A percentile compares a stretch with the other conserved stretches of the same genome.
phyloP scores from a whole-genome alignment of 768 basidiomycete genomes.

The Rhodotorula kratochvilovae region DNA sequence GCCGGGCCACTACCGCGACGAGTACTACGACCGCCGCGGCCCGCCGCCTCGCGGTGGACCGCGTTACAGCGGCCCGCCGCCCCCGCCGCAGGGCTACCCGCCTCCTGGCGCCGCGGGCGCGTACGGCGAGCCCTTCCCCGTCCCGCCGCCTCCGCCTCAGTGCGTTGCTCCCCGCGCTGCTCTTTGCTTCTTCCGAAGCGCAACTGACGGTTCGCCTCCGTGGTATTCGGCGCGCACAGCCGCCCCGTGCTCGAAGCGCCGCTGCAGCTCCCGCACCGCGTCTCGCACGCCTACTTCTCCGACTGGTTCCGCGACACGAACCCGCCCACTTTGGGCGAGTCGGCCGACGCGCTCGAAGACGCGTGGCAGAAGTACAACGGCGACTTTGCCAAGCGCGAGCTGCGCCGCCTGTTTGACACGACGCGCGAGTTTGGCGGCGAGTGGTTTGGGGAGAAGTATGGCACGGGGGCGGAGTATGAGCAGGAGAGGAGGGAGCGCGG shows the following conservation, averaged over 20 bases:
- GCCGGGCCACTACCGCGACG: background rate
- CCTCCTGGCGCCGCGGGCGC: background rate
- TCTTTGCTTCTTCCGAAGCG: too few relatives aligned
- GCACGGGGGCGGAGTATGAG: slow-evolving; percentile 2
- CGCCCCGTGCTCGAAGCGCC: slow-evolving; percentile 26
- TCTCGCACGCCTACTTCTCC: slow-evolving; percentile 35
- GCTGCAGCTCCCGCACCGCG: slow-evolving; percentile 26
- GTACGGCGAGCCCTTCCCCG: background rate
- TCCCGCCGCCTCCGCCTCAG: slow-evolving; percentile 2
- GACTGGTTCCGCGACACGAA: slow-evolving; percentile 29
- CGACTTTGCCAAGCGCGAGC: slow-evolving; percentile 6
- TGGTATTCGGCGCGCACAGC: background rate
- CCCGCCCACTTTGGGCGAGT: slow-evolving; percentile 15
- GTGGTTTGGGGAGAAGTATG: slow-evolving; percentile 43
- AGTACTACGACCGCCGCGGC: background rate
- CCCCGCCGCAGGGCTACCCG: background rate
- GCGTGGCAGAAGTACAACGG: slow-evolving; percentile 39
- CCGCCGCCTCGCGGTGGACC: background rate
- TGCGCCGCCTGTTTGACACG: slow-evolving; percentile 11
- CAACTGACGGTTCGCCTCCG: background rate
- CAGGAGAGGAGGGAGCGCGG: slow-evolving; percentile 16
- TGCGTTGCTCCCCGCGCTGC: background rate
- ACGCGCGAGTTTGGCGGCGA: slow-evolving; percentile 6
- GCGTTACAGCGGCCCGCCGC: background rate
- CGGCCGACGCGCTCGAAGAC: slow-evolving; percentile 26